Base-by-base conservation (phyloP, 768 basidiomycete species). In the Mycena indigotica region DNA sequence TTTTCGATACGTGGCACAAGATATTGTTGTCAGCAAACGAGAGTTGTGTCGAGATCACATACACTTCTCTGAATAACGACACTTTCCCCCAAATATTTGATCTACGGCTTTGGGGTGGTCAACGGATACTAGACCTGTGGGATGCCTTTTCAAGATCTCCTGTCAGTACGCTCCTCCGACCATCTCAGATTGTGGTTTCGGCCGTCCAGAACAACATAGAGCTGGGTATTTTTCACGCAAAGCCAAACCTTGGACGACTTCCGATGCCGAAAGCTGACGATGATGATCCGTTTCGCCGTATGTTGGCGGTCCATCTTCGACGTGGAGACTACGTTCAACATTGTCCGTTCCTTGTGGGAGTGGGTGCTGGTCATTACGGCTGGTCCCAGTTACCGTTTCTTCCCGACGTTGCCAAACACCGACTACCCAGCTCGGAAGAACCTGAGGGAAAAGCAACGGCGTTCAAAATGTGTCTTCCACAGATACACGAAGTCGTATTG, bases 1-100 rank as follows among this genome's bases (percentile, higher is more conserved):
- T 77, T 5, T 78, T 80, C 53, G 71, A 68, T 0, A 56, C 67
- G 24, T 83, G 82, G 79, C 63, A 66, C 21, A 66, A 68, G 26
- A 50, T 80, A 13, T 71, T 82, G 0, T 65, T 67, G 0, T 75
- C 77, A 13, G 73, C 75, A 0, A 72, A 74, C 2, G 76, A 80
- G 55, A 65, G 71, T 26, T 83, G 81, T 55, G 67, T 81, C 29
- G 80, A 80, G 55, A 64, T 82, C 55, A 56, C 66, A 19, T 57
- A 69, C 0, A 57, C 72, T 1, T 44, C 50, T 0, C 41, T 25
- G 13, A 62, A 68, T 23, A 70, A 67, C 10, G 75, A 77, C 58
- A 32, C 40, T 17, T 71, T 66, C 54, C 69, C 72, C 1, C 75
- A 76, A 60, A 66, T 65, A 2, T 77, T 74, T 56, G 76, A 74